A percentile compares a stretch with the other conserved stretches of the same genome.
Conservation (phyloP, 208 protist genomes). For the Leishmania gerbilli region DNA sequence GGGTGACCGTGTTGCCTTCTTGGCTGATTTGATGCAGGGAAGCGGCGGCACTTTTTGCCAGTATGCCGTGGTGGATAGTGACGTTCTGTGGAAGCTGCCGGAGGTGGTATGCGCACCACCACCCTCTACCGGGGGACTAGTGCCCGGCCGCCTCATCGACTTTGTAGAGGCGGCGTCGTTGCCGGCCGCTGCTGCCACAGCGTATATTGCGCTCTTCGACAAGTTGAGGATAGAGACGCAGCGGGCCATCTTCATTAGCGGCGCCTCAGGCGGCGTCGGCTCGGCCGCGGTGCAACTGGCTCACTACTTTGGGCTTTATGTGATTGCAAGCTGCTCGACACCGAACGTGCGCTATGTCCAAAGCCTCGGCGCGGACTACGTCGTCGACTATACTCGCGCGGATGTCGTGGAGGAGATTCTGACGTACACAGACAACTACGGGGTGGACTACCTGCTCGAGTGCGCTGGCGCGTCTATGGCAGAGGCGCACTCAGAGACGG, state of each 20-base stretch:
- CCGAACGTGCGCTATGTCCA: constrained; percentile 59
- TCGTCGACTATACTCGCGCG: constrained; percentile 67
- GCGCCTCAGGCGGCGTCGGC: constrained; percentile 76
- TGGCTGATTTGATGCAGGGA: constrained; percentile 42
- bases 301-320: constrained; percentile 67
- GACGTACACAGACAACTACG: constrained; percentile 49
- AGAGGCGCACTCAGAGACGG: constrained; percentile 42
- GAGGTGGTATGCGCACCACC: constrained; percentile 5
- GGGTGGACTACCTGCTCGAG: constrained; percentile 88
- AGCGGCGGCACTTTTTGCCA: constrained; percentile 69
- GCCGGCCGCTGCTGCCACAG: constrained; percentile 60
- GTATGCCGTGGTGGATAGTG: constrained; percentile 59
- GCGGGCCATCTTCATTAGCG: constrained; percentile 77
- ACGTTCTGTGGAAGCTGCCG: constrained; percentile 59
- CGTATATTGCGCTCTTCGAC: constrained; percentile 78
- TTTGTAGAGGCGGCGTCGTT: constrained; percentile 77
- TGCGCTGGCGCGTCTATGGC: constrained; percentile 37
- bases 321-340: constrained; percentile 67
- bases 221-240: constrained; percentile 64
- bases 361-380: constrained; percentile 61
- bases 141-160: constrained; percentile 40
- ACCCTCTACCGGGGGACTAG: constrained; percentile 1
- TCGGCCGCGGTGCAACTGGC: constrained; percentile 78
- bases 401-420: constrained; percentile 63
- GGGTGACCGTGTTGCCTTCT: constrained; percentile 73